Evolutionary conservation across 192 early-diverging fungal species (phyloP).

Genomic region (Rhizophagus sp.): DNA sequence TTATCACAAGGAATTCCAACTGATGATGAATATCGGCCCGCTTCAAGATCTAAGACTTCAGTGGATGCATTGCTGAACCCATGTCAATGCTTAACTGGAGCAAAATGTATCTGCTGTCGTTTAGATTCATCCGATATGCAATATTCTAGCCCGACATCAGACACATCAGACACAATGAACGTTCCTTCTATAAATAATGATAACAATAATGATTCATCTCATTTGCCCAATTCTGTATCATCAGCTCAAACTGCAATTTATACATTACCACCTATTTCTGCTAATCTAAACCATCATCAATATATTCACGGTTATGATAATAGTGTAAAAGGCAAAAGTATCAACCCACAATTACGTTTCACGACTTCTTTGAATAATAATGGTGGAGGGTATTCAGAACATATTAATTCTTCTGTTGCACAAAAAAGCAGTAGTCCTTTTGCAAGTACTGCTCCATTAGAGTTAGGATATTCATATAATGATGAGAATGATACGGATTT

Average conservation of each 20-base stretch:
- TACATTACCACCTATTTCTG: neutral
- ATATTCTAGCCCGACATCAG: too few relatives aligned
- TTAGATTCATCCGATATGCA: too few relatives aligned
- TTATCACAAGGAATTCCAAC: neutral
- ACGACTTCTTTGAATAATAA: neutral
- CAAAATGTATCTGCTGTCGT: slow-evolving; percentile 21
- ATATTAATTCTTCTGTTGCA: neutral
- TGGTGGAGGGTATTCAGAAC: neutral
- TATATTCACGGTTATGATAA: too few relatives aligned
- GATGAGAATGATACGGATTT: neutral
- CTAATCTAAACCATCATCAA: neutral
- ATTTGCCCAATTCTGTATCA: neutral
- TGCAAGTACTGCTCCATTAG: neutral
- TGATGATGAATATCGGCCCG: too few relatives aligned
- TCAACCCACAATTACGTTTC: neutral
- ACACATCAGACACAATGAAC: neutral
- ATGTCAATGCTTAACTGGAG: slow-evolving; percentile 4
- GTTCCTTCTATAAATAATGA: too few relatives aligned
- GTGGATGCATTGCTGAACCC: slow-evolving; percentile 17
- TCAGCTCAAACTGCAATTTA: neutral
- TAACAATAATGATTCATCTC: too few relatives aligned
- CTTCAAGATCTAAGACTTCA: neutral
- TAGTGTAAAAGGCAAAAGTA: too few relatives aligned
- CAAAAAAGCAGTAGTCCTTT: neutral
- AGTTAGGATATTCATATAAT: neutral